These are phyloP conservation scores for Daldinia concentrica DNA, from an alignment of 495 filamentous ascomycete genomes.

Conservation along the genomic window DNA sequence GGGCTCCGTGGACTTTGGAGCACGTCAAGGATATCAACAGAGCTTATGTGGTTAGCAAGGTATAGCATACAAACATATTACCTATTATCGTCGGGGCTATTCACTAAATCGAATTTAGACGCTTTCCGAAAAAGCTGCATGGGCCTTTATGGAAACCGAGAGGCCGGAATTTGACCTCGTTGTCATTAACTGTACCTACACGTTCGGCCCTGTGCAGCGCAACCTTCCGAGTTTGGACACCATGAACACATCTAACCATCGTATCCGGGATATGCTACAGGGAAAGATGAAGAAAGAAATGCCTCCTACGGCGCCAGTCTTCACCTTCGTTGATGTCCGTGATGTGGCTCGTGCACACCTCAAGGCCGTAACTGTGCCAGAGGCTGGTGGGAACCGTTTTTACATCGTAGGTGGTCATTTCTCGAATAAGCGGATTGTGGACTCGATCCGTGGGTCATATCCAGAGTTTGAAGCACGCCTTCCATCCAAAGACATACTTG, in stretches of 20 bases:
- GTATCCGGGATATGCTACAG: constrained; percentile 52
- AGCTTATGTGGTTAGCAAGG: constrained; percentile 56
- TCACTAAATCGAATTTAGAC: constrained; percentile 20
- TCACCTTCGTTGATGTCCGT: constrained; percentile 60
- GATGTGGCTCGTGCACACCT: constrained; percentile 58
- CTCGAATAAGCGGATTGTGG: constrained; percentile 53
- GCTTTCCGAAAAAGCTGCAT: constrained; percentile 56
- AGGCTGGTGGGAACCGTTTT: constrained; percentile 56
- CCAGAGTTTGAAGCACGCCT: constrained; percentile 41
- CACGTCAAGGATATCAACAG: constrained; percentile 43
- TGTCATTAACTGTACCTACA: constrained; percentile 57
- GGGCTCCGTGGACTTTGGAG: constrained; percentile 53
- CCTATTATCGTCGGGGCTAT: background rate
- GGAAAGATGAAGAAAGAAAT: constrained; percentile 47
- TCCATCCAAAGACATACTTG: constrained; percentile 38
- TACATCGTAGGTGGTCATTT: constrained; percentile 56
- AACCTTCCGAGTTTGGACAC: constrained; percentile 40
- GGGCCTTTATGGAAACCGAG: constrained; percentile 50
- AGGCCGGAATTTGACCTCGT: constrained; percentile 53
- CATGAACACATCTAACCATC: constrained; percentile 60
- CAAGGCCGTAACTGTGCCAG: constrained; percentile 49
- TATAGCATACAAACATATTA: constrained; percentile 4
- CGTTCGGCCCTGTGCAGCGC: constrained; percentile 55
- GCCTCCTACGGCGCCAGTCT: constrained; percentile 53
- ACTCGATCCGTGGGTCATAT: constrained; percentile 41